Evolutionary conservation across 2,329 filamentous ascomycete genomes (phyloP).

Genomic region (Blastomyces emzantsi): DNA sequence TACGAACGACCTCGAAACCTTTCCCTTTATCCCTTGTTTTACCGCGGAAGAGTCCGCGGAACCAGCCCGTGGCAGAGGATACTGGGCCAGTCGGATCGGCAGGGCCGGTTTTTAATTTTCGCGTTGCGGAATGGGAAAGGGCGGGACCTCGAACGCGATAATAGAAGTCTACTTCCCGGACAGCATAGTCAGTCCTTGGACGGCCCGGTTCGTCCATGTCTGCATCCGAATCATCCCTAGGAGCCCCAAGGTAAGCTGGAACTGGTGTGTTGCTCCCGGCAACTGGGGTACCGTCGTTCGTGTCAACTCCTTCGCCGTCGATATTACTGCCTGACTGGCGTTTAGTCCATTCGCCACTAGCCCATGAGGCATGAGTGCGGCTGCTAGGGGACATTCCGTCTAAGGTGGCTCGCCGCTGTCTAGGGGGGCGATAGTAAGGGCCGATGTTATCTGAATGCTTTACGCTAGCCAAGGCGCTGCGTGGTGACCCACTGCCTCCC

Average conservation of each 20-base stretch:
- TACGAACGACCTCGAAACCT: constrained; percentile 93
- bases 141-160: constrained; percentile 87
- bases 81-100: constrained; percentile 90
- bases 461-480: constrained; percentile 36
- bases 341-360: constrained; percentile 40
- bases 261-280: constrained; percentile 42
- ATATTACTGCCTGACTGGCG: constrained; percentile 30
- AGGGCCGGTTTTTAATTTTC: constrained; percentile 85
- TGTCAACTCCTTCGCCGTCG: constrained; percentile 27
- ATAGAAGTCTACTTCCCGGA: constrained; percentile 93
- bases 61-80: constrained; percentile 81
- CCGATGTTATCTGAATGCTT: constrained; percentile 52
- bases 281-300: constrained; percentile 32
- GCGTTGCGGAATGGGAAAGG: constrained; percentile 68
- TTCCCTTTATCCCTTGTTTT: constrained; percentile 93
- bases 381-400: constrained; percentile 38
- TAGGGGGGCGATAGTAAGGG: constrained; percentile 81
- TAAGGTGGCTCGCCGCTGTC: constrained; percentile 58
- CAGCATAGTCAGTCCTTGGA: constrained; percentile 74
- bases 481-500: constrained; percentile 36
- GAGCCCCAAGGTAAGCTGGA: constrained; percentile 45
- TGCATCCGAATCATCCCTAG: constrained; percentile 47
- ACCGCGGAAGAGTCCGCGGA: constrained; percentile 66
- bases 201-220: constrained; percentile 36
- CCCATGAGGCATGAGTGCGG: constrained; percentile 39